A percentile compares a stretch with the other conserved stretches of the same genome.
Conservation (phyloP, 257 asterid species). For the Plantago major region DNA sequence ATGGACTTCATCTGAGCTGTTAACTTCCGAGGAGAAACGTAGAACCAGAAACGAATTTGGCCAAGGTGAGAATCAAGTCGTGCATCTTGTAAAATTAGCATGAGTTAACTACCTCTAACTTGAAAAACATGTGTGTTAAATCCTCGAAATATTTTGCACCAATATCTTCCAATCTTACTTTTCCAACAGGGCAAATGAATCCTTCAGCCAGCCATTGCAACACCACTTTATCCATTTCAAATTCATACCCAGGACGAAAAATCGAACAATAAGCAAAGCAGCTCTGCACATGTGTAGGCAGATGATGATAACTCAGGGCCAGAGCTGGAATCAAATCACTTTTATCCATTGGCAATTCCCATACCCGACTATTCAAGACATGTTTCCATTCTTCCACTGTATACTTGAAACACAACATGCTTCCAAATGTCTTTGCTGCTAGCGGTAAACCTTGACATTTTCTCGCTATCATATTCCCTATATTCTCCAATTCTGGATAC, state of each 20-base stretch:
- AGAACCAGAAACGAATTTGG: constrained; percentile 24
- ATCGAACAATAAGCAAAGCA: constrained; percentile 41
- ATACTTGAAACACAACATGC: constrained; percentile 26
- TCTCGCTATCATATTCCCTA: constrained; percentile 27
- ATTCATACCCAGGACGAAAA: constrained; percentile 28
- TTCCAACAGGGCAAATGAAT: constrained; percentile 22
- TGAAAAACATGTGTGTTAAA: constrained; percentile 31
- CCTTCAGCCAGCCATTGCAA: constrained; percentile 22
- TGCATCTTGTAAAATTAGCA: constrained; percentile 34
- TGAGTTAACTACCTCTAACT: constrained; percentile 1
- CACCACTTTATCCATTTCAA: constrained; percentile 25
- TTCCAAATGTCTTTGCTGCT: constrained; percentile 34
- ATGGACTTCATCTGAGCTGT: constrained; percentile 1
- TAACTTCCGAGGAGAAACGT: constrained; percentile 14
- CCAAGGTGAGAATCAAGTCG: constrained; percentile 32
- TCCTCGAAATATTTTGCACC: constrained; percentile 31
- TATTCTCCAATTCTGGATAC: constrained; percentile 11
- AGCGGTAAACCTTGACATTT: constrained; percentile 39
- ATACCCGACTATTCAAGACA: constrained; percentile 27
- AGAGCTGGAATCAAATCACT: constrained; percentile 28
- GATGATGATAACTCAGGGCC: constrained; percentile 32
- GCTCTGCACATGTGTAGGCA: constrained; percentile 30
- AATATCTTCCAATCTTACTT: constrained; percentile 28
- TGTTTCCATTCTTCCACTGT: constrained; percentile 25
- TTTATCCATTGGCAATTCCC: constrained; percentile 29